phyloP scores from a whole-genome alignment of 495 filamentous ascomycete genomes.

The Neurospora sp. region DNA sequence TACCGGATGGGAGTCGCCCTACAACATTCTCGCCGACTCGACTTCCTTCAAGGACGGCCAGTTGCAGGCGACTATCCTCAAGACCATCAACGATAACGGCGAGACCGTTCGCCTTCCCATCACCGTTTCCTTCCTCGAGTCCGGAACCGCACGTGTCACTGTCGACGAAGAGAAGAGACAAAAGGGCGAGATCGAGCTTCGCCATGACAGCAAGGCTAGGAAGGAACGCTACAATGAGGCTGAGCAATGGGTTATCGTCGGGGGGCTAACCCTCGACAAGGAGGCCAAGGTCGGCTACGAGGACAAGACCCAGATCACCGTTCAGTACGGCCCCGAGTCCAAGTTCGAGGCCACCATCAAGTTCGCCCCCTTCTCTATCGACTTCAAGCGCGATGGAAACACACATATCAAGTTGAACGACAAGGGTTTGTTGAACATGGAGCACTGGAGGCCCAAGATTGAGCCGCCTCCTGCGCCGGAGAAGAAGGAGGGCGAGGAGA shows the following conservation, averaged over 20 bases:
- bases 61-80: slow-evolving; percentile 68
- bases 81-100: slow-evolving; percentile 51
- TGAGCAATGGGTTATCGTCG: slow-evolving; percentile 77
- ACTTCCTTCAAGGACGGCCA: slow-evolving; percentile 70
- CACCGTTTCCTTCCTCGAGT: slow-evolving; percentile 77
- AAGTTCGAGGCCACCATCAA: slow-evolving; percentile 72
- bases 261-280: slow-evolving; percentile 59
- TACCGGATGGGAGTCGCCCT: slow-evolving; percentile 70
- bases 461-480: slow-evolving; percentile 49
- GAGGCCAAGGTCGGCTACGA: slow-evolving; percentile 48
- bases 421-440: slow-evolving; percentile 76
- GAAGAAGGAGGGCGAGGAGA: slow-evolving; percentile 40
- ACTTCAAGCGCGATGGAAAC: slow-evolving; percentile 73
- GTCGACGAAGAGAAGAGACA: slow-evolving; percentile 85
- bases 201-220: slow-evolving; percentile 71
- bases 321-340: slow-evolving; percentile 70
- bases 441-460: slow-evolving; percentile 89
- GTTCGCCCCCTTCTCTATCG: slow-evolving; percentile 70
- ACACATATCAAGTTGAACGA: slow-evolving; percentile 86
- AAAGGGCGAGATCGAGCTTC: slow-evolving; percentile 79
- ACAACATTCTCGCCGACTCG: slow-evolving; percentile 60
- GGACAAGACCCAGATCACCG: slow-evolving; percentile 57
- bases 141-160: slow-evolving; percentile 74
- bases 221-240: slow-evolving; percentile 94
- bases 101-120: slow-evolving; percentile 69